Evolutionary conservation across 116 monocot species (phyloP).

Genomic region (Cymodocea nodosa): DNA sequence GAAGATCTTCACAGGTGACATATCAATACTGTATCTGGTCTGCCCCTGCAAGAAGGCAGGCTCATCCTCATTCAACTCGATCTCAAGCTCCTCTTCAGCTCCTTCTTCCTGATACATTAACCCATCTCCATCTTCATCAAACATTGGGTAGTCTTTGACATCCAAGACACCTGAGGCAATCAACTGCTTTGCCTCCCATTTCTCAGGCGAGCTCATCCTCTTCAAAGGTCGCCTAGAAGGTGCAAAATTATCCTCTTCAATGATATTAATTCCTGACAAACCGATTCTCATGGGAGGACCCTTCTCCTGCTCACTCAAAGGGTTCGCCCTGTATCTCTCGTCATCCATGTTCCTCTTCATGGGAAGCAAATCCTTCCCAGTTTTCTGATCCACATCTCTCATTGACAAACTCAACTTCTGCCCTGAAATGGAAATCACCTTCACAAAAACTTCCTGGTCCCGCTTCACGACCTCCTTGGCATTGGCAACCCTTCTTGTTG

Average conservation of each 20-base stretch:
- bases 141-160: conserved; percentile 52
- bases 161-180: conserved; percentile 77
- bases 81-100: conserved; percentile 86
- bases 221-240: conserved; percentile 65
- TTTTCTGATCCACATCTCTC: conserved; percentile 89
- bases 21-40: conserved; percentile 86
- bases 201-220: conserved; percentile 97
- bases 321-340: conserved; percentile 54
- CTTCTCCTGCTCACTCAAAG: conserved; percentile 26
- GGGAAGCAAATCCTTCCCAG: conserved; percentile 82
- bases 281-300: conserved; percentile 40
- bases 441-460: conserved; percentile 84
- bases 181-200: conserved; percentile 91
- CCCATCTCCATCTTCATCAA: conserved; percentile 85
- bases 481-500: conserved; percentile 43
- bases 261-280: conserved; percentile 73
- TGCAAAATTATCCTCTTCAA: conserved; percentile 47
- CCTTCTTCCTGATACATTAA: conserved; percentile 87
- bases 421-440: conserved; percentile 80
- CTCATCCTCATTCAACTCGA: conserved; percentile 94
- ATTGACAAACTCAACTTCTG: conserved; percentile 84
- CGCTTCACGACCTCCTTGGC: conserved; percentile 73
- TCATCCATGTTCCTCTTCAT: conserved; percentile 48
- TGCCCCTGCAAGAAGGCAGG: conserved; percentile 92
- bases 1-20: conserved; percentile 98